These are phyloP conservation scores for Penicillium steckii DNA, from an alignment of 495 filamentous ascomycete genomes.

Conservation along the genomic window DNA sequence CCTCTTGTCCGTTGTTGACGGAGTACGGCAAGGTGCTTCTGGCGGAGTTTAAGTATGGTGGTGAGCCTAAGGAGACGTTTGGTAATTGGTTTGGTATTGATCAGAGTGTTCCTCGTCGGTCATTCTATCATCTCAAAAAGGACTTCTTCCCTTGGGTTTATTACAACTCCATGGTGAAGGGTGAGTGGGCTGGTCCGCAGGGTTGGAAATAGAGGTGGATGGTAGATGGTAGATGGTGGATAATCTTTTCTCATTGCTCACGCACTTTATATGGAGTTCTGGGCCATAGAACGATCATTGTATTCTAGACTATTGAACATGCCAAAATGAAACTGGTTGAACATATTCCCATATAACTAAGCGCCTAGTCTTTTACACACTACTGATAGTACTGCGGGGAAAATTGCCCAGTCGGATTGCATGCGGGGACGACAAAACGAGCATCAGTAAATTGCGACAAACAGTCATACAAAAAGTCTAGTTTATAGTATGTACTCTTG, in stretches of 20 bases:
- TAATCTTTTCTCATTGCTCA: no score
- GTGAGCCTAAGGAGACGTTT: slow-evolving; percentile 69
- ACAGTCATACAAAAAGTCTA: no score
- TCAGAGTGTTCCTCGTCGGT: slow-evolving; percentile 52
- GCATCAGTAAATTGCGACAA: no score
- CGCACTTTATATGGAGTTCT: slow-evolving; percentile 1
- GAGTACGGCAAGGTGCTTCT: slow-evolving; percentile 67
- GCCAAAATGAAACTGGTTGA: not conserved
- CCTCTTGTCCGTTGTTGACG: slow-evolving; percentile 65
- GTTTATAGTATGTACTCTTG: no score
- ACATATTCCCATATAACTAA: no score
- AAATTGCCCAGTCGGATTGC: not conserved
- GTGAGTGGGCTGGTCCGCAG: slow-evolving; percentile 61
- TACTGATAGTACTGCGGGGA: no score
- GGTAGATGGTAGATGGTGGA: no score
- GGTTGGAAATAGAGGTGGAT: slow-evolving; percentile 41
- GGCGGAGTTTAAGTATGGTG: slow-evolving; percentile 73
- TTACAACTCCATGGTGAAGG: slow-evolving; percentile 56
- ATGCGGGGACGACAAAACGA: no score
- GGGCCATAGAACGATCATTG: slow-evolving; percentile 1
- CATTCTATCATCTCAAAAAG: slow-evolving; percentile 69
- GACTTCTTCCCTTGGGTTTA: slow-evolving; percentile 72
- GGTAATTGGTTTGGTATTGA: slow-evolving; percentile 53
- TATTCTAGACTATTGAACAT: not conserved
- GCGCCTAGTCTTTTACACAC: no score